Evolutionary conservation across 805 yeast species (phyloP).

Genomic region (Hagleromyces aurorensis): DNA sequence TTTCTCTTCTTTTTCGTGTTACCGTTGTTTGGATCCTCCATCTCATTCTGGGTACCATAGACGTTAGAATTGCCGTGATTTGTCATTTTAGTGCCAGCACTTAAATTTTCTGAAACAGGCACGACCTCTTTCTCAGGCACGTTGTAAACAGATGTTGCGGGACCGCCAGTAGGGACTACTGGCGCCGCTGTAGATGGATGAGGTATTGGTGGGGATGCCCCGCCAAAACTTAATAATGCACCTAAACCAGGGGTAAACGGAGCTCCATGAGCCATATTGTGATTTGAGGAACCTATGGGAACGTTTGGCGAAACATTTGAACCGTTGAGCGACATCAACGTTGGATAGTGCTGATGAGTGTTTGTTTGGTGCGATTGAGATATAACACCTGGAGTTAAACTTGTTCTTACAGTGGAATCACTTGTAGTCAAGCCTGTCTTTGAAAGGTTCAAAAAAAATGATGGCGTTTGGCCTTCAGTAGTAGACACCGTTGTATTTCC

Average conservation of each 20-base stretch:
- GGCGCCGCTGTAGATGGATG: constrained; percentile 1
- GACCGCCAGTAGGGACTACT: not conserved
- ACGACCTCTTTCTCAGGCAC: no score
- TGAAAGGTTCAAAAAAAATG: constrained; percentile 22
- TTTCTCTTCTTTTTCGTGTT: no score
- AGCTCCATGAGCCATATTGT: constrained; percentile 1
- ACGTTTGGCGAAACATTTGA: constrained; percentile 1
- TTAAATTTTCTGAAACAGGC: constrained; percentile 1
- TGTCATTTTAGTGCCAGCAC: no score
- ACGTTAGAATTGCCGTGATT: no score
- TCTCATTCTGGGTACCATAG: no score
- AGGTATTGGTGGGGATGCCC: constrained; percentile 2
- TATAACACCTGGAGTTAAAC: constrained; percentile 56
- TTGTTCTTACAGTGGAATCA: constrained; percentile 64
- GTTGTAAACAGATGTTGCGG: no score
- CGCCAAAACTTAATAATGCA: constrained; percentile 6
- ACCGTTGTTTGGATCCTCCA: no score
- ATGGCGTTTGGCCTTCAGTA: constrained; percentile 11
- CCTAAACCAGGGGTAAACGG: constrained; percentile 10
- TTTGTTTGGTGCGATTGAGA: constrained; percentile 6
- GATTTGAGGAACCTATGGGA: constrained; percentile 1
- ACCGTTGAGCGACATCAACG: constrained; percentile 13
- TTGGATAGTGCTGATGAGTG: constrained; percentile 11
- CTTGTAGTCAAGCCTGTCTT: constrained; percentile 66
- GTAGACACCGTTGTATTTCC: constrained; percentile 2